Conservation (phyloP, 2,329 filamentous ascomycete genomes). For the Sporothrix variecibatus region DNA sequence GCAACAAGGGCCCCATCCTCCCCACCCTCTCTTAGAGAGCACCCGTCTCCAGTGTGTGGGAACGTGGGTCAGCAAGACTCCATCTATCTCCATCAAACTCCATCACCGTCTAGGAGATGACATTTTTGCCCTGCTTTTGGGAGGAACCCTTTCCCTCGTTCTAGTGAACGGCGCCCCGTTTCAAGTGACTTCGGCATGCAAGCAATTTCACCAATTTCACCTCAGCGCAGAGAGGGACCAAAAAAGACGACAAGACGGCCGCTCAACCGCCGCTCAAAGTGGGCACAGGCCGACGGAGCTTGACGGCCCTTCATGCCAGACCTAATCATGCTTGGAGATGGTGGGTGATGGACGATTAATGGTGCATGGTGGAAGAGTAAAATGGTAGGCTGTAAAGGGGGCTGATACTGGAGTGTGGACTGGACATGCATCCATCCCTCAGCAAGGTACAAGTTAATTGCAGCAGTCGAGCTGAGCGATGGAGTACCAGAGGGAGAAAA, state of each 20-base stretch:
- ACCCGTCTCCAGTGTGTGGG: background rate
- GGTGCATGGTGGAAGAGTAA: no score
- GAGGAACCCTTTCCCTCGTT: background rate
- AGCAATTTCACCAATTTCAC: background rate
- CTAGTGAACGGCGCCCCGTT: background rate
- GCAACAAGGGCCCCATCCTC: background rate
- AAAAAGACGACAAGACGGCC: background rate
- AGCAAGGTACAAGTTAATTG: background rate
- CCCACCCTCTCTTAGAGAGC: background rate
- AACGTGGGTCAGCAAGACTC: background rate
- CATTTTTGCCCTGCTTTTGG: background rate
- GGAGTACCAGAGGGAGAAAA: background rate
- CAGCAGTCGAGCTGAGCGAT: background rate
- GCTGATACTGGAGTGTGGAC: background rate
- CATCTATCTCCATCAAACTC: background rate
- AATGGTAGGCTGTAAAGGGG: background rate
- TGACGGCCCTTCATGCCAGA: conserved; percentile 1
- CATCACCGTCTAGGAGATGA: background rate
- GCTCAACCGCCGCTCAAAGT: background rate
- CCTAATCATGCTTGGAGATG: background rate
- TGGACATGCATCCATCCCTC: background rate
- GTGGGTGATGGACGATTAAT: background rate
- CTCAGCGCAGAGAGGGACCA: background rate
- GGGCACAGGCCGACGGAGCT: background rate
- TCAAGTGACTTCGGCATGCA: background rate